These are phyloP conservation scores for Acanthamoeba rhysodes DNA, from an alignment of 208 protist species.

Conservation along the genomic window DNA sequence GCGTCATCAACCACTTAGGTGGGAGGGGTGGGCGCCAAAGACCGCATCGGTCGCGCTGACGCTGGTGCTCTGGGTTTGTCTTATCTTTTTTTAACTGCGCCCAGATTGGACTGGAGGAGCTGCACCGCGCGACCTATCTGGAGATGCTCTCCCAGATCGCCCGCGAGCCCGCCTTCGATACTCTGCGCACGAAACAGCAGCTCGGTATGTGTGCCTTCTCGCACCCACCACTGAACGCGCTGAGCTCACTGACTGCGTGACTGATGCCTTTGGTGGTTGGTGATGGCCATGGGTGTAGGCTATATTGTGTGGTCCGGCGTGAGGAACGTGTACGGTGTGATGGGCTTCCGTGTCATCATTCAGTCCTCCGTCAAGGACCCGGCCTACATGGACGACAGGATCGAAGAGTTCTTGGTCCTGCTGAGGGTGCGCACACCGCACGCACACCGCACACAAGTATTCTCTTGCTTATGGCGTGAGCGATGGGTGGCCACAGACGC, in stretches of 20 bases:
- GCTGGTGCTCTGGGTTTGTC: background rate
- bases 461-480: background rate
- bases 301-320: constrained; percentile 72
- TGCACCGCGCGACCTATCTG: background rate
- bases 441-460: no score
- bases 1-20: no score
- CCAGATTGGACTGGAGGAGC: constrained; percentile 36
- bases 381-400: constrained; percentile 59
- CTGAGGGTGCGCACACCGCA: constrained; percentile 9
- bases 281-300: background rate
- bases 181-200: constrained; percentile 61
- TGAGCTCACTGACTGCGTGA: background rate
- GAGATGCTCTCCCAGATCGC: constrained; percentile 58
- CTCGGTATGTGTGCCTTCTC: background rate
- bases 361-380: constrained; percentile 73
- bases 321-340: constrained; percentile 71
- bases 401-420: constrained; percentile 49
- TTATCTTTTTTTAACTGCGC: background rate
- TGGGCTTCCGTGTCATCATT: constrained; percentile 76
- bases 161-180: constrained; percentile 60
- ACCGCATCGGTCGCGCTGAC: background rate
- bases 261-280: background rate
- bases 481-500: background rate
- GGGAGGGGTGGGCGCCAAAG: background rate
- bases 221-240: no score